These are phyloP conservation scores for Ophiostoma triangulosporum DNA, from an alignment of 2,329 filamentous ascomycete genomes.

Conservation along the genomic window DNA sequence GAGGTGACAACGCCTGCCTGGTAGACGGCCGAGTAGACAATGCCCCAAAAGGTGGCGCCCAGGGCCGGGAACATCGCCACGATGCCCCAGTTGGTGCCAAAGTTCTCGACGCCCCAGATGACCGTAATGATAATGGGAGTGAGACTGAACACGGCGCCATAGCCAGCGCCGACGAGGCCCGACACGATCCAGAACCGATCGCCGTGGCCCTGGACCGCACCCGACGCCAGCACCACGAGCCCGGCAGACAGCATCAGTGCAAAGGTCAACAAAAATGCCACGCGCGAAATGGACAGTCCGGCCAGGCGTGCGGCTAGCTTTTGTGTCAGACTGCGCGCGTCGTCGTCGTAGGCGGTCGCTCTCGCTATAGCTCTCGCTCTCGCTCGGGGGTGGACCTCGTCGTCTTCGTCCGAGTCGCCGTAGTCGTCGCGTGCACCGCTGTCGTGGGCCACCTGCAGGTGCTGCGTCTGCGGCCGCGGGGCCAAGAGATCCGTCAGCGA, in stretches of 20 bases:
- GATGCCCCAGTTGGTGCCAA: slow-evolving; percentile 95
- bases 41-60: slow-evolving; percentile 79
- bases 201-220: slow-evolving; percentile 57
- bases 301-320: background rate
- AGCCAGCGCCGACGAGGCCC: slow-evolving; percentile 73
- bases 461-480: slow-evolving; percentile 46
- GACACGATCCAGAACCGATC: slow-evolving; percentile 79
- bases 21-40: slow-evolving; percentile 76
- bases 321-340: background rate
- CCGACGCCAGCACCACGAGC: slow-evolving; percentile 64
- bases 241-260: slow-evolving; percentile 61
- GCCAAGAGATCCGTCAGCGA: slow-evolving; percentile 81
- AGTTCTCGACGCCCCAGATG: slow-evolving; percentile 97
- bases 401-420: slow-evolving; percentile 19
- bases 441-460: slow-evolving; percentile 31
- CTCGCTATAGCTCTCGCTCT: no score
- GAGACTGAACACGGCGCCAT: slow-evolving; percentile 81
- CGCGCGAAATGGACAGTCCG: slow-evolving; percentile 54
- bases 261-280: slow-evolving; percentile 66
- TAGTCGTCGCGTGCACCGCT: slow-evolving; percentile 10
- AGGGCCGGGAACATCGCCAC: slow-evolving; percentile 82
- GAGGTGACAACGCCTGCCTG: slow-evolving; percentile 44
- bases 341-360: slow-evolving; percentile 14
- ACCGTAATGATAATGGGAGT: slow-evolving; percentile 90
- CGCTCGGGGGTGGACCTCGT: slow-evolving; percentile 14